Evolutionary conservation across 192 early-diverging fungal species (phyloP), one percentile per base, ranked within the genome.

Genomic region (Allomyces arbusculus): DNA sequence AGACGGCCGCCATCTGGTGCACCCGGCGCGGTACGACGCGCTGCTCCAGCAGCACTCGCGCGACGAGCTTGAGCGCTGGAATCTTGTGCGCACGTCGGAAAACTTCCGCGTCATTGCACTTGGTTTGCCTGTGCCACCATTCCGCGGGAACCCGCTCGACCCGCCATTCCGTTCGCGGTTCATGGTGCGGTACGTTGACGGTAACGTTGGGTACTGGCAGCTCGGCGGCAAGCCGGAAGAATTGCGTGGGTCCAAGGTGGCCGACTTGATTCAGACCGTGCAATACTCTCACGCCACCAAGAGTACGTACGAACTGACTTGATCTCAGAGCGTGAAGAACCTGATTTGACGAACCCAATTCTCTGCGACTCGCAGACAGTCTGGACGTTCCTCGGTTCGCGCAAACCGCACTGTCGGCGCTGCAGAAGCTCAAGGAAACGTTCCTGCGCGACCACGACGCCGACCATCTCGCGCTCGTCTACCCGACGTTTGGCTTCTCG

Each of bases 121-220:
- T 11, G 89, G 87, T 23, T 70, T 89, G 28, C 89, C 89, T 50
- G 76, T 85, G 50, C 84, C 86, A 23, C 78, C 77, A 19, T 86
- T 84, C 73, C 72, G 80, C 10, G 86, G 84, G 2, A 79, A 84
- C 26, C 83, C 87, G 28, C 71, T 89, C 23, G 87, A 91, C 75
- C 89, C 89, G 33, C 89, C 89, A n/a, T 78, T 91, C 62, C 76
- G 89, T 61, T 87, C 84, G 10, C 79, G 89, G 26, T 91, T 91
- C 72, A 85, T 87, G 68, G 80, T 79, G 20, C 74, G 89, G 65
- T 58, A 58, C 50, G 50, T 58, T 6, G 50, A 58, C 50, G 50
- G 33, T 7, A 40, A 40, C 33, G 33, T 40, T 7, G 33, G 33
- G 33, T 40, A 40, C 33, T 40, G 33, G 33, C 33, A 40, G 33